Evolutionary conservation across 2,329 filamentous ascomycete genomes (phyloP).

Genomic region (Colletotrichum australisinense): DNA sequence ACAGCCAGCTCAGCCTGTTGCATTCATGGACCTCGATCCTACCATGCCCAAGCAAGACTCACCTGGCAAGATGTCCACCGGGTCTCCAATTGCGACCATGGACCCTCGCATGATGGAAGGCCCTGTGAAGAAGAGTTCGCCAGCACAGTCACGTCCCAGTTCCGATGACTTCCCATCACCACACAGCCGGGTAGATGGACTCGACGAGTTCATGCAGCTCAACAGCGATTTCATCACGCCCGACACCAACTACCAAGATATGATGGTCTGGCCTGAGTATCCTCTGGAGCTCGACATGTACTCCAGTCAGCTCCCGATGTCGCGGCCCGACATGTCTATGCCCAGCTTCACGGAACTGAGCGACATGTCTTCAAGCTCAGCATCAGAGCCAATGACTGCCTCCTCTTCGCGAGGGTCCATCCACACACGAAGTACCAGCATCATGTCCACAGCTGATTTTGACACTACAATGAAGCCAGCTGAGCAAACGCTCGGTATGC

Average conservation of each 20-base stretch:
- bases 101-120: constrained; percentile 47
- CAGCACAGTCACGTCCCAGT: constrained; percentile 47
- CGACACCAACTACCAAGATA: constrained; percentile 55
- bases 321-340: constrained; percentile 48
- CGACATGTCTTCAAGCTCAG: constrained; percentile 50
- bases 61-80: constrained; percentile 40
- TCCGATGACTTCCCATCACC: constrained; percentile 50
- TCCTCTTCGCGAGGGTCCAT: constrained; percentile 56
- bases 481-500: constrained; percentile 43
- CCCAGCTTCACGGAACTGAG: constrained; percentile 52
- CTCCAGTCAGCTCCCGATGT: constrained; percentile 45
- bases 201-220: constrained; percentile 57
- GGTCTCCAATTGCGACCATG: constrained; percentile 45
- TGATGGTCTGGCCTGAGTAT: constrained; percentile 57
- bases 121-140: constrained; percentile 45
- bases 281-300: constrained; percentile 57
- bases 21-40: constrained; percentile 51
- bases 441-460: constrained; percentile 54
- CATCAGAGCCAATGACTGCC: constrained; percentile 54
- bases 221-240: constrained; percentile 47
- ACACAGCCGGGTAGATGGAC: constrained; percentile 46
- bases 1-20: constrained; percentile 43
- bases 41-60: constrained; percentile 40
- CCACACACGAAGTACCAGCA: constrained; percentile 60
- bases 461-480: constrained; percentile 47